phyloP scores from a whole-genome alignment of 495 filamentous ascomycete genomes.

The Friedmanniomyces simplex region DNA sequence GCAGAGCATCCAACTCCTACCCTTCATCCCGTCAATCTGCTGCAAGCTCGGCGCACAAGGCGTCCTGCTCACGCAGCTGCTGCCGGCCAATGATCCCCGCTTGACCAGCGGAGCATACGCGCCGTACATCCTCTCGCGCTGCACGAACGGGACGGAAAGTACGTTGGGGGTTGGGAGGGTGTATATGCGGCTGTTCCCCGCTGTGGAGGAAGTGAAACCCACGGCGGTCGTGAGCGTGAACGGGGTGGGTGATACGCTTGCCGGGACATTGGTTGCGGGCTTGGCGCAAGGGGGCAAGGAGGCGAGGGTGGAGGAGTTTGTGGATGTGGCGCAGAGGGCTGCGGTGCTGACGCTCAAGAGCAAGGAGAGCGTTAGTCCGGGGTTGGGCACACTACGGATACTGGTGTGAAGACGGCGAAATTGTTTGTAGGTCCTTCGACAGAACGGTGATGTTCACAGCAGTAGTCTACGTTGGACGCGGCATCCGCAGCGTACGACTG shows the following conservation, averaged over 20 bases:
- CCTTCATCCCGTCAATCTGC: slow-evolving; percentile 72
- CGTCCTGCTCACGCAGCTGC: slow-evolving; percentile 63
- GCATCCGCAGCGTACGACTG: no score
- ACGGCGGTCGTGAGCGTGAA: slow-evolving; percentile 77
- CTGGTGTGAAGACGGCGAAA: slow-evolving; percentile 10
- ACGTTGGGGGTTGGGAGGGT: slow-evolving; percentile 56
- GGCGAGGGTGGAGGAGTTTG: slow-evolving; percentile 36
- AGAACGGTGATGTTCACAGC: no score
- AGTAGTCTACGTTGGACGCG: no score
- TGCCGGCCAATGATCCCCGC: slow-evolving; percentile 52
- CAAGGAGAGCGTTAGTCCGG: slow-evolving; percentile 53
- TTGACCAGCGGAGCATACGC: slow-evolving; percentile 50
- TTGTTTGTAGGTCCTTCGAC: no score
- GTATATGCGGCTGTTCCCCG: slow-evolving; percentile 66
- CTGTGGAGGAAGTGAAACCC: slow-evolving; percentile 41
- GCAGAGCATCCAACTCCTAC: slow-evolving; percentile 72
- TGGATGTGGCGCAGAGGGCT: slow-evolving; percentile 59
- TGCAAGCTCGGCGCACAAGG: slow-evolving; percentile 74
- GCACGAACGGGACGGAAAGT: slow-evolving; percentile 34
- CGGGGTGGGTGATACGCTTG: slow-evolving; percentile 86
- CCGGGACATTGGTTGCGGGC: slow-evolving; percentile 69
- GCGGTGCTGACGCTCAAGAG: slow-evolving; percentile 66
- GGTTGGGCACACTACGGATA: slow-evolving; percentile 11
- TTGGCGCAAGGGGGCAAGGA: slow-evolving; percentile 32
- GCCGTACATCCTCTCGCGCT: slow-evolving; percentile 57